Evolutionary conservation across 2,329 filamentous ascomycete species (phyloP).

Genomic region (Hypoxylon sp.): DNA sequence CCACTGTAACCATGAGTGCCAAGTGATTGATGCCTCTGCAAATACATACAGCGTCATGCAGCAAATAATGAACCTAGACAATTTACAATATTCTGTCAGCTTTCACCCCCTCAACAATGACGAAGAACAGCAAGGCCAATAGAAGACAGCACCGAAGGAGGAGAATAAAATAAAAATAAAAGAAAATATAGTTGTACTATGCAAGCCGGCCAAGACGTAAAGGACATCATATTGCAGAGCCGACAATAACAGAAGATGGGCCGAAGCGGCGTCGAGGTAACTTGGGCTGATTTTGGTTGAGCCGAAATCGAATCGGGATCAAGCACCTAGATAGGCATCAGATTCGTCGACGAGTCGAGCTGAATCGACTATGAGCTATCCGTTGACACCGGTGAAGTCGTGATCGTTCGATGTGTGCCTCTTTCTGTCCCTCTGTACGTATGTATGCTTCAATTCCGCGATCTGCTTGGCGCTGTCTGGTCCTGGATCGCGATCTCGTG

Average conservation of each 20-base stretch:
- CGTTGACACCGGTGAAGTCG: constrained; percentile 26
- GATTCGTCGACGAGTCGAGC: constrained; percentile 25
- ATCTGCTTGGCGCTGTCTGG: constrained; percentile 48
- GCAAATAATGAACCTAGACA: constrained; percentile 47
- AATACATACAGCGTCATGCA: constrained; percentile 50
- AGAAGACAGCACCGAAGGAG: constrained; percentile 14
- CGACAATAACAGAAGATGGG: constrained; percentile 19
- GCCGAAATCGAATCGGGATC: constrained; percentile 11
- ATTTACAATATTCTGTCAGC: constrained; percentile 50
- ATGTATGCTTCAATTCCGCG: constrained; percentile 45
- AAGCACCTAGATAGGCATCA: constrained; percentile 30
- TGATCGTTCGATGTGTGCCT: constrained; percentile 26
- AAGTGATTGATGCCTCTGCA: constrained; percentile 46
- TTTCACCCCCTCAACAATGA: constrained; percentile 37
- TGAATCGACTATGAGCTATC: constrained; percentile 35
- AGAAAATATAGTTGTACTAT: constrained; percentile 5
- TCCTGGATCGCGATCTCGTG: constrained; percentile 48
- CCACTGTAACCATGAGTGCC: constrained; percentile 53
- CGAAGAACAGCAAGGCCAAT: constrained; percentile 26
- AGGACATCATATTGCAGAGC: constrained; percentile 23
- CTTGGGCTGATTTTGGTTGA: constrained; percentile 4
- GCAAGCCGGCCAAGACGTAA: constrained; percentile 22
- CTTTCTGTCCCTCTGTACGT: constrained; percentile 24
- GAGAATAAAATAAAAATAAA: background rate
- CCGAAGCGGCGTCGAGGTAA: constrained; percentile 16